A percentile compares a stretch with the other conserved stretches of the same genome.
Evolutionary conservation across 768 basidiomycete species (phyloP).

Genomic region (Tulasnella sp.): DNA sequence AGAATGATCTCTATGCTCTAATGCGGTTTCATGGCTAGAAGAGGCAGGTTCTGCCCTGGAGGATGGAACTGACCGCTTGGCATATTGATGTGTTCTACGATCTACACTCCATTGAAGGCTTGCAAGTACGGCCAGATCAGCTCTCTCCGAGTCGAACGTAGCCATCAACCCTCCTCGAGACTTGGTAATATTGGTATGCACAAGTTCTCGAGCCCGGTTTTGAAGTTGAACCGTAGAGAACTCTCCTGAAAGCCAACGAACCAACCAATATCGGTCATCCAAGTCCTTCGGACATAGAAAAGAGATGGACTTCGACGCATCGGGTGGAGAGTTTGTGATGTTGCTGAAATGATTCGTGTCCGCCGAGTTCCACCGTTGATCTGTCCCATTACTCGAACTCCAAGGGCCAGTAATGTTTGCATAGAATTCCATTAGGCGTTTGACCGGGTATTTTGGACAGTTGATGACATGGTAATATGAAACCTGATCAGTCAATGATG

Average conservation of each 20-base stretch:
- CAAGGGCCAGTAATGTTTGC: conserved; percentile 2
- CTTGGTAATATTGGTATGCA: too few species aligned
- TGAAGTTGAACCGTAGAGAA: conserved; percentile 12
- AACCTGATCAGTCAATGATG: background rate
- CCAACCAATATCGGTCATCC: background rate
- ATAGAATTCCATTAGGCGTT: conserved; percentile 1
- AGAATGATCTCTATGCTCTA: too few species aligned
- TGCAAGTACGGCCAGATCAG: too few species aligned
- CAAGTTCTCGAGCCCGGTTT: background rate
- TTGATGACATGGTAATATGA: conserved; percentile 10
- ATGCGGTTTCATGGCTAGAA: too few species aligned
- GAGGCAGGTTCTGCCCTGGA: too few species aligned
- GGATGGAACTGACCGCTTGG: too few species aligned
- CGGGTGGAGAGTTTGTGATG: background rate
- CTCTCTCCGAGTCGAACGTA: too few species aligned
- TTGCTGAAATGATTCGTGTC: background rate
- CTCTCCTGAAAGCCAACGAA: background rate
- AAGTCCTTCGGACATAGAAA: background rate
- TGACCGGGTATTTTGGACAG: background rate
- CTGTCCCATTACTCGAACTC: background rate
- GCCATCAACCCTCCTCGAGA: too few species aligned
- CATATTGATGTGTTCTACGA: too few species aligned
- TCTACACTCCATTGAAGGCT: too few species aligned
- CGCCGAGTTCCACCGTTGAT: background rate
- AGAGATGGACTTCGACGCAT: background rate